Percentiles rank a stretch among this genome's conserved stretches.
Evolutionary conservation across 805 yeast species (phyloP).

Genomic region (Jamesozyma rosinii): DNA sequence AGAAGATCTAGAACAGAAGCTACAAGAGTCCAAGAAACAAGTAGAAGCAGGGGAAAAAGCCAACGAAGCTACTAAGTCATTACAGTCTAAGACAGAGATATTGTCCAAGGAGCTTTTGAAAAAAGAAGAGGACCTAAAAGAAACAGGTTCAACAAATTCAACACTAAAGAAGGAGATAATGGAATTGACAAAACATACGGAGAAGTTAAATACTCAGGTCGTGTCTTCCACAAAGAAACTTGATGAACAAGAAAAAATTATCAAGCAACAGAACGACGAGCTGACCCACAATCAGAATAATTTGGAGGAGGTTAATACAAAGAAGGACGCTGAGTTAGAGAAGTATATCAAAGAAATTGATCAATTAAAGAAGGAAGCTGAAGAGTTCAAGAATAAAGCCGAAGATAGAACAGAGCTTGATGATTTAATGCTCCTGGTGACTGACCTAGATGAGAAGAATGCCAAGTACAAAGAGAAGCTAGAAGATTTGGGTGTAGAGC

Average conservation of each 20-base stretch:
- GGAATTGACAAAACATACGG: background rate
- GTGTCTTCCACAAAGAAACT: background rate
- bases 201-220: background rate
- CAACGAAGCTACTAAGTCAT: background rate
- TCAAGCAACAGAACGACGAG: background rate
- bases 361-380: slow-evolving; percentile 4
- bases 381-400: slow-evolving; percentile 7
- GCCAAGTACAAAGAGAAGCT: slow-evolving; percentile 46
- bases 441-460: slow-evolving; percentile 66
- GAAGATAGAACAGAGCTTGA: slow-evolving; percentile 35
- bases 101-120: background rate
- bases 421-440: slow-evolving; percentile 65
- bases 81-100: background rate
- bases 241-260: background rate
- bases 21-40: background rate
- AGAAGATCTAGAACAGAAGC: background rate
- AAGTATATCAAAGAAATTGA: slow-evolving; percentile 1
- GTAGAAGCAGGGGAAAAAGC: background rate
- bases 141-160: background rate
- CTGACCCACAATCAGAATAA: background rate
- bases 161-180: slow-evolving; percentile 1
- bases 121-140: background rate
- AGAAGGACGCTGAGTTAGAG: slow-evolving; percentile 4
- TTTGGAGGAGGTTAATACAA: background rate
- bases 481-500: slow-evolving; percentile 44